Evolutionary conservation across 2,329 filamentous ascomycete species (phyloP).

Genomic region (Stagonosporopsis tanaceti): DNA sequence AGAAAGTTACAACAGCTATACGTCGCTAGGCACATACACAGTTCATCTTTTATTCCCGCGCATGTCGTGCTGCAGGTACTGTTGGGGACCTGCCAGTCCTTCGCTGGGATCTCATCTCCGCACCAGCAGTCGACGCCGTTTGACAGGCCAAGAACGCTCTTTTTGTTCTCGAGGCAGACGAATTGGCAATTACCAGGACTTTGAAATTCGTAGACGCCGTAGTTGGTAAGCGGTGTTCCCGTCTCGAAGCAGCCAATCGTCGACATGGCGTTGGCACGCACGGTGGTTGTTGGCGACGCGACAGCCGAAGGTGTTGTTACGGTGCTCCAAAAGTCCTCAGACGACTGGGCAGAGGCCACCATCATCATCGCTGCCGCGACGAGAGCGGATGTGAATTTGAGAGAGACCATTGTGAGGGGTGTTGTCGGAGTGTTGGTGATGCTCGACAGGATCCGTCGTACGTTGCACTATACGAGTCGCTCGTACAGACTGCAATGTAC

Average conservation of each 20-base stretch:
- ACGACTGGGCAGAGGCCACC: conserved; percentile 33
- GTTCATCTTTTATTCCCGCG: conserved; percentile 65
- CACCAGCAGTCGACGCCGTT: conserved; percentile 74
- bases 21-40: conserved; percentile 64
- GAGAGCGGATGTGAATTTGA: conserved; percentile 41
- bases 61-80: conserved; percentile 71
- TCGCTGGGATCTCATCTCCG: conserved; percentile 71
- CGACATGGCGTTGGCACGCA: conserved; percentile 37
- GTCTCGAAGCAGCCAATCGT: conserved; percentile 62
- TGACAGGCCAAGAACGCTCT: conserved; percentile 69
- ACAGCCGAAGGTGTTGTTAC: conserved; percentile 32
- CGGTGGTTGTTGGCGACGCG: conserved; percentile 42
- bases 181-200: conserved; percentile 64
- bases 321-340: conserved; percentile 27
- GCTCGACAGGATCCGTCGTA: conserved; percentile 19
- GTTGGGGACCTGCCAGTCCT: conserved; percentile 62
- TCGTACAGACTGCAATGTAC: conserved; percentile 27
- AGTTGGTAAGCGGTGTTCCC: conserved; percentile 56
- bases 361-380: conserved; percentile 43
- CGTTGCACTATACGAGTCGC: conserved; percentile 22
- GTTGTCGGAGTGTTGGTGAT: conserved; percentile 11
- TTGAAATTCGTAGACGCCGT: conserved; percentile 61
- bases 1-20: not conserved
- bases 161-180: conserved; percentile 57
- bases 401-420: conserved; percentile 42